Conservation (phyloP, 495 filamentous ascomycete genomes). For the Halenospora varia region DNA sequence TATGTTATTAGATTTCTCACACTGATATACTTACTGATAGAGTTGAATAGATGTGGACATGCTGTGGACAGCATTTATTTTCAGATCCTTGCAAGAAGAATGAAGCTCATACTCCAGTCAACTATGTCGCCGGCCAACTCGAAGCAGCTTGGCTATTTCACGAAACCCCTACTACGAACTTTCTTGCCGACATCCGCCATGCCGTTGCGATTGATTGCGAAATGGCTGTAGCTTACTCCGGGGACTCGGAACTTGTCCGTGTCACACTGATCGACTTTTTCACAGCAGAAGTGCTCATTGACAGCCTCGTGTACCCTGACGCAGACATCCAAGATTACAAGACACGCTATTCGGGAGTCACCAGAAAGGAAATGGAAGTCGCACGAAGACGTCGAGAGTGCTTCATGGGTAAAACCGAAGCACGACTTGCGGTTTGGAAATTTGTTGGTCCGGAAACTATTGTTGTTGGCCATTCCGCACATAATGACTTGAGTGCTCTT, state of each 20-base stretch:
- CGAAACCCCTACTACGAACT: neutral
- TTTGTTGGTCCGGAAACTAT: slow-evolving; percentile 35
- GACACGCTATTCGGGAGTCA: slow-evolving; percentile 37
- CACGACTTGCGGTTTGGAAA: slow-evolving; percentile 29
- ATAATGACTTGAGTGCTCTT: slow-evolving; percentile 25
- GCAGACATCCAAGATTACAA: slow-evolving; percentile 36
- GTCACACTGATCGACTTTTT: slow-evolving; percentile 42
- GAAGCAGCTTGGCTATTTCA: slow-evolving; percentile 4
- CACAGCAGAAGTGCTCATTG: slow-evolving; percentile 36
- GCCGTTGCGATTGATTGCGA: slow-evolving; percentile 48
- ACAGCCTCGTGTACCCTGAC: slow-evolving; percentile 37
- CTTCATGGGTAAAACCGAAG: slow-evolving; percentile 30
- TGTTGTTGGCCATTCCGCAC: slow-evolving; percentile 30
- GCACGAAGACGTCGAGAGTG: slow-evolving; percentile 15
- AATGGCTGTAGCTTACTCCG: slow-evolving; percentile 33
- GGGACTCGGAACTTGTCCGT: slow-evolving; percentile 37
- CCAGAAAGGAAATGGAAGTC: slow-evolving; percentile 16
- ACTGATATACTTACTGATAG: neutral
- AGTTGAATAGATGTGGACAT: neutral
- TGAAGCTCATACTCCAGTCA: neutral
- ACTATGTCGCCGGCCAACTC: neutral
- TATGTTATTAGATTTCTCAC: neutral
- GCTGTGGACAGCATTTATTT: neutral
- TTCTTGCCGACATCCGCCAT: neutral
- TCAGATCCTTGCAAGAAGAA: neutral